phyloP scores from a whole-genome alignment of 257 asterid genomes.

The Solanum gandarillasii region DNA sequence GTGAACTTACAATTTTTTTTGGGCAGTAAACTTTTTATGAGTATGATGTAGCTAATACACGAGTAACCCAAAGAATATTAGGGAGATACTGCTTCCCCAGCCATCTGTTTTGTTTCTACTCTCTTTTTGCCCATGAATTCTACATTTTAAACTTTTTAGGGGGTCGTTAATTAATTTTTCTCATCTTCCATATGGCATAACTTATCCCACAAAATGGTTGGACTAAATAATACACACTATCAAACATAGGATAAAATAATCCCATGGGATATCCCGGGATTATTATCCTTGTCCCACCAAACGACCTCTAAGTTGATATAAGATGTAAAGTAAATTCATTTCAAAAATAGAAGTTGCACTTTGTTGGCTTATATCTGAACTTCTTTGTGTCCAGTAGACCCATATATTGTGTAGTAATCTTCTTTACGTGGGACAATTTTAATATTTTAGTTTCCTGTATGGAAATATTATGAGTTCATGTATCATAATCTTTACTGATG shows the following conservation, averaged over 20 bases:
- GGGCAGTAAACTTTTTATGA: not conserved
- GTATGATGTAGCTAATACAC: not conserved
- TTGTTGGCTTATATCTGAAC: not conserved
- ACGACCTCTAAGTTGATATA: not conserved
- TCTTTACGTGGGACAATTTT: not conserved
- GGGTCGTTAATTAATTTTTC: not conserved
- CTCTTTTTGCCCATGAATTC: not conserved
- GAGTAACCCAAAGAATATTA: not conserved
- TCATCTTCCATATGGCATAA: not conserved
- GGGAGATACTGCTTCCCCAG: not conserved
- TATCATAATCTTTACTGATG: not conserved
- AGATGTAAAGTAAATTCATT: not conserved
- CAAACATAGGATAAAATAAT: not conserved
- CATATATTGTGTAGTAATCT: not conserved
- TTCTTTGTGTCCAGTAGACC: not conserved
- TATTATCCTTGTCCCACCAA: not conserved
- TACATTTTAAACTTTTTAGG: not conserved
- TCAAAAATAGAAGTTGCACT: not conserved
- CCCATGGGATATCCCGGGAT: not conserved
- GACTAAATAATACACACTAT: not conserved
- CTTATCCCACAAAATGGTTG: not conserved
- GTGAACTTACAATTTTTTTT: not conserved
- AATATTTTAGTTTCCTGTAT: not conserved
- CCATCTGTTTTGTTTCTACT: not conserved
- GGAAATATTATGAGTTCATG: not conserved